Conservation (phyloP, 495 filamentous ascomycete species). For the Thermothielavioides terrestris region DNA sequence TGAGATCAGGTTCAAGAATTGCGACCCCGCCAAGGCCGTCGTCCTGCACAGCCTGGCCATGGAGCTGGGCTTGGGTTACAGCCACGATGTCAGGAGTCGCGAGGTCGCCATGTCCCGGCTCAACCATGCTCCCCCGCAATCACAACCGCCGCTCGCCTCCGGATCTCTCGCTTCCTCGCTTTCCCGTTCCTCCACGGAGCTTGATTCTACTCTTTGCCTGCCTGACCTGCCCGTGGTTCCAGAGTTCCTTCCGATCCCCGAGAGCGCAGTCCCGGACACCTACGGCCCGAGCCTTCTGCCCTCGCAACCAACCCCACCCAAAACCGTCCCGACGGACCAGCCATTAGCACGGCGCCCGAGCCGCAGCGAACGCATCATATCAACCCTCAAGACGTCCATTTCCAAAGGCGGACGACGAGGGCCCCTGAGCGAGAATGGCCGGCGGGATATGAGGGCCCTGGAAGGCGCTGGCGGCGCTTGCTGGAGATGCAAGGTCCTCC, state of each 20-base stretch:
- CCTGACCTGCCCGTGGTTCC: constrained; percentile 4
- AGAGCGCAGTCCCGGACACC: not conserved
- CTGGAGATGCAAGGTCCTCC: constrained; percentile 31
- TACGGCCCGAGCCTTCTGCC: not conserved
- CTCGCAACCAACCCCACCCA: not conserved
- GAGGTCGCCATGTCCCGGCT: constrained; percentile 19
- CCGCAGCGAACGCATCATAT: constrained; percentile 22
- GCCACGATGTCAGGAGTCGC: constrained; percentile 14
- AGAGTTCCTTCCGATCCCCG: not conserved
- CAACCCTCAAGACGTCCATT: constrained; percentile 20
- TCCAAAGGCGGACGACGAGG: constrained; percentile 23
- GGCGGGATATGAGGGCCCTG: constrained; percentile 21
- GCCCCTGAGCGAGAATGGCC: constrained; percentile 19
- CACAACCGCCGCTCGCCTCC: not conserved
- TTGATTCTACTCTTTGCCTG: constrained; percentile 8
- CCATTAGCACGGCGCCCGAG: constrained; percentile 16
- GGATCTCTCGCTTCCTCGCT: constrained; percentile 2
- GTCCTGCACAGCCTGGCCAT: constrained; percentile 20
- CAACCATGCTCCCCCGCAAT: not conserved
- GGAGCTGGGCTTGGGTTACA: constrained; percentile 20
- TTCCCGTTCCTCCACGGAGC: constrained; percentile 12
- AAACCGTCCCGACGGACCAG: not conserved
- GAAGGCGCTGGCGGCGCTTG: constrained; percentile 25
- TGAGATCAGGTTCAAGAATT: constrained; percentile 25
- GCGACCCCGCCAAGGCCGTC: constrained; percentile 21